These are phyloP conservation scores for Calocybe gangraenosa DNA, from an alignment of 768 basidiomycete species.

Conservation along the genomic window DNA sequence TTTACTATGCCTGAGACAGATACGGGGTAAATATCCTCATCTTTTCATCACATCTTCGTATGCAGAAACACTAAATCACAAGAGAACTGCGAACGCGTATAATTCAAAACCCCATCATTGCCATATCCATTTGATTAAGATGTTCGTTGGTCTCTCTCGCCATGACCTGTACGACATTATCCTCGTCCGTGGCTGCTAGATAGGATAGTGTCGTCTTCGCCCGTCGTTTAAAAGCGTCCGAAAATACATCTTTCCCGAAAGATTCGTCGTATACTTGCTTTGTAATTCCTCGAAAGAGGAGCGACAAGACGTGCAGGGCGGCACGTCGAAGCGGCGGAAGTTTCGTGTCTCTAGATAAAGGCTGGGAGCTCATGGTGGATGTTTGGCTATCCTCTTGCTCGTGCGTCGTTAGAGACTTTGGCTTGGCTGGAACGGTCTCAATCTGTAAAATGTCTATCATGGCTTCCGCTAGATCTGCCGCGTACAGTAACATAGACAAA, in stretches of 20 bases:
- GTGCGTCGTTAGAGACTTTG: constrained; percentile 6
- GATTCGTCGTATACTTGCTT: constrained; percentile 44
- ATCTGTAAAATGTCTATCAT: constrained; percentile 77
- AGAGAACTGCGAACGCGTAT: background rate
- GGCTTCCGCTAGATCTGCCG: constrained; percentile 54
- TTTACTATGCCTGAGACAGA: constrained; percentile 81
- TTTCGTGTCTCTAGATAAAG: constrained; percentile 56
- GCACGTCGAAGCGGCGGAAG: constrained; percentile 81
- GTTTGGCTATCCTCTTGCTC: constrained; percentile 18
- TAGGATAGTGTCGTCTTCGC: constrained; percentile 64
- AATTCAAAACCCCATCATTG: constrained; percentile 34
- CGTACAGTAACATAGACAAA: constrained; percentile 59
- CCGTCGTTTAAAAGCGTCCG: constrained; percentile 38
- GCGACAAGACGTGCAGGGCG: constrained; percentile 76
- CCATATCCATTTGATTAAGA: constrained; percentile 46
- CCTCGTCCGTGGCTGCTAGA: constrained; percentile 66
- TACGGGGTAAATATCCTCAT: constrained; percentile 67
- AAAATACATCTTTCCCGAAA: constrained; percentile 24
- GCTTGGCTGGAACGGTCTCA: constrained; percentile 39
- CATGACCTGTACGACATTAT: constrained; percentile 69
- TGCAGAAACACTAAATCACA: background rate
- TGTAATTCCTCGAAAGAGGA: constrained; percentile 60
- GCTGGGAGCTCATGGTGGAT: constrained; percentile 49
- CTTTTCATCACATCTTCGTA: no score
- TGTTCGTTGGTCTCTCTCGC: constrained; percentile 64